Conservation (phyloP, 2,329 filamentous ascomycete genomes). For the Atkinsonella texensis region DNA sequence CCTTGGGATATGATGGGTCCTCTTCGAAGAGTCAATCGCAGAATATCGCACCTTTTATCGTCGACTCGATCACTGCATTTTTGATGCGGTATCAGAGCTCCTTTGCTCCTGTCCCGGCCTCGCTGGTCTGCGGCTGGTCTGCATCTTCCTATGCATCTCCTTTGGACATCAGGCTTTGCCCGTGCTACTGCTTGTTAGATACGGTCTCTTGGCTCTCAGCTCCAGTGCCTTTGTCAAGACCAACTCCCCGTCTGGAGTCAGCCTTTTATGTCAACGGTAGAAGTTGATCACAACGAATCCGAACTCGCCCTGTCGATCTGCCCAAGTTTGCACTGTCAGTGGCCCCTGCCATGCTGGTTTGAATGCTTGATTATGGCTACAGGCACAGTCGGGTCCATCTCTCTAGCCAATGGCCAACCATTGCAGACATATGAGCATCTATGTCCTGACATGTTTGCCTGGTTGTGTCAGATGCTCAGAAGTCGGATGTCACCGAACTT, state of each 20-base stretch:
- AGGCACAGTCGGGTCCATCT: not conserved
- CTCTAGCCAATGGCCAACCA: not conserved
- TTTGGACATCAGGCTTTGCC: not conserved
- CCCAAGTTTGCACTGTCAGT: too few species aligned
- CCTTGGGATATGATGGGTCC: not conserved
- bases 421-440: not conserved
- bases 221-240: not conserved
- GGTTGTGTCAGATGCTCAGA: not conserved
- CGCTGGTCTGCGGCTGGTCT: not conserved
- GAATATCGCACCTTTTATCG: not conserved
- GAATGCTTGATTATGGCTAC: too few species aligned
- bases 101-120: not conserved
- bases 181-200: not conserved
- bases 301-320: not conserved
- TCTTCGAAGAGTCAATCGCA: not conserved
- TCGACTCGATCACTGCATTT: not conserved
- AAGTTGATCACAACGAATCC: not conserved
- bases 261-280: not conserved
- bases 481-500: not conserved
- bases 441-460: not conserved
- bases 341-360: too few species aligned
- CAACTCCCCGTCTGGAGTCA: not conserved
- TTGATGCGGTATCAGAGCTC: not conserved
- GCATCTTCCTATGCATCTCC: not conserved
- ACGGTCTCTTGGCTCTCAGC: not conserved